Evolutionary conservation across 1,284 basidiomycete genomes (phyloP).

Genomic region (Coniferiporia weirii): DNA sequence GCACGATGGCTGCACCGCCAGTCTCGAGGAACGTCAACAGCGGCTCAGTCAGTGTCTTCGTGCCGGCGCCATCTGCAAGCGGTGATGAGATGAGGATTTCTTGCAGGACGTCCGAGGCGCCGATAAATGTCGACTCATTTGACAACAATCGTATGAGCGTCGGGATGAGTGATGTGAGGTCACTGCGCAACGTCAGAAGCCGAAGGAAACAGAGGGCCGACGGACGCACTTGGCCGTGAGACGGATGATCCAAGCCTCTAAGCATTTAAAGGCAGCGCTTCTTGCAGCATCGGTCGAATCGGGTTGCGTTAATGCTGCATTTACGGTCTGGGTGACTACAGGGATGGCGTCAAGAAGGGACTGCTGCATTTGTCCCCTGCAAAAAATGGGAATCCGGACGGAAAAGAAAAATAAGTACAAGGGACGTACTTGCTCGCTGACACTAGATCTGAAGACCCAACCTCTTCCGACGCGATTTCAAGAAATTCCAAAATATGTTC

Average conservation of each 20-base stretch:
- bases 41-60: conserved; percentile 73
- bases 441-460: conserved; percentile 67
- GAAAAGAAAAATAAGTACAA: not conserved
- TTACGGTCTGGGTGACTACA: conserved; percentile 66
- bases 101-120: conserved; percentile 67
- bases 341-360: conserved; percentile 59
- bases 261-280: conserved; percentile 67
- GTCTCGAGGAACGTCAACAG: conserved; percentile 68
- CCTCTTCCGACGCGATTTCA: conserved; percentile 80
- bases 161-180: conserved; percentile 60
- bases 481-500: conserved; percentile 72
- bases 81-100: conserved; percentile 74
- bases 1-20: conserved; percentile 51
- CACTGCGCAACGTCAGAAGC: conserved; percentile 32
- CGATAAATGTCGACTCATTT: conserved; percentile 50
- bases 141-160: conserved; percentile 56
- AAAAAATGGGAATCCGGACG: conserved; percentile 12
- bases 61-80: conserved; percentile 66
- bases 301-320: conserved; percentile 41
- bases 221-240: conserved; percentile 59
- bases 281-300: conserved; percentile 43
- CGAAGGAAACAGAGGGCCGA: not conserved
- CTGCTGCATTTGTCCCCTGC: conserved; percentile 57
- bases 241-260: conserved; percentile 75
- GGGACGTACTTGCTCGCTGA: conserved; percentile 64